Evolutionary conservation across 345 rosid genomes (phyloP), one percentile per base, ranked within the genome.

Genomic region (Lepidium sativum): DNA sequence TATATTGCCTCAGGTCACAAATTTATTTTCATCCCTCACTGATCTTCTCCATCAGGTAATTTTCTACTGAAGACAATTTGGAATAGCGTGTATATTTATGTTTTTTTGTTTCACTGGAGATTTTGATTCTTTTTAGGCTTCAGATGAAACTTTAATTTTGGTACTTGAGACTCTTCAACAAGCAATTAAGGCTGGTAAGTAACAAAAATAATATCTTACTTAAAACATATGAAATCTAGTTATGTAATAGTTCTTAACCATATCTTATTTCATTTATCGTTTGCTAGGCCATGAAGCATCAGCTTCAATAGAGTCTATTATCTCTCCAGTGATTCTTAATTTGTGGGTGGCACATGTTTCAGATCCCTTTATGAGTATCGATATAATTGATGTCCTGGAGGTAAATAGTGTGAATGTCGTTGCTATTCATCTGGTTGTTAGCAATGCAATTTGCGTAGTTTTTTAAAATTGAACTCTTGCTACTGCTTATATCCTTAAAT

Each of bases 301-400:
- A n/a, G 80, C 69, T 6, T 75, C 78, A 12, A 67, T 87, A 53
- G 98, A 92, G 84, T 78, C 89, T 9, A 62, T 82, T 40, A 79
- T 92, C 65, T 80, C 98, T 69, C 96, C 95, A 45, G 82, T 84
- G 64, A 80, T 92, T 68, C 86, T 92, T 69, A 85, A 81, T 77
- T 57, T 79, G 69, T 89, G 98, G 98, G 89, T 72, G 53, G 67
- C 76, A 63, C 87, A 89, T 73, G 73, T 92, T 75, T 84, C 95
- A 18, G 98, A 92, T 82, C 98, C 98, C 61, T 89, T 92, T 75
- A 78, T 92, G 69, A 83, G 91, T 70, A 84, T 88, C 12, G 96
- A 92, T 32, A 78, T 80, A 38, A 72, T 89, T 75, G 98, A 92
- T 58, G 95, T 87, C 64, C 73, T 92, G 72, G 96, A 92, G 98